Percentiles rank a stretch among this genome's conserved stretches.
phyloP scores from a whole-genome alignment of 352 stramenopile genomes.

The Phytophthora macrochlamydospora region DNA sequence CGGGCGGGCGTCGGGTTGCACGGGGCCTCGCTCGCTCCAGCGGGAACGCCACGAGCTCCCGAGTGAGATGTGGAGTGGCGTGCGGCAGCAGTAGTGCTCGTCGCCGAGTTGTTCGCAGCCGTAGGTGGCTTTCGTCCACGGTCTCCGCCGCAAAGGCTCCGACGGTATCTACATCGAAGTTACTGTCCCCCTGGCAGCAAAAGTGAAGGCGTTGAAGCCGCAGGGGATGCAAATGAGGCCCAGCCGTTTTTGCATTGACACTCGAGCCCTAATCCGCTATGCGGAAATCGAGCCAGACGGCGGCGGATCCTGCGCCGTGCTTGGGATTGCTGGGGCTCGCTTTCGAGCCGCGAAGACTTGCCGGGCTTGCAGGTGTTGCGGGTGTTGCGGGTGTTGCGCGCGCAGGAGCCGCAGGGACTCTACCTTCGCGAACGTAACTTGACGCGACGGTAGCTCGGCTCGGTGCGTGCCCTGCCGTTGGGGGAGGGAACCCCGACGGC shows the following conservation, averaged over 20 bases:
- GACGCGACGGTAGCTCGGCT: no score
- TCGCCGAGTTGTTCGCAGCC: no score
- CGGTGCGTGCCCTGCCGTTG: no score
- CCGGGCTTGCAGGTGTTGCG: no score
- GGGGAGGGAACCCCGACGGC: no score
- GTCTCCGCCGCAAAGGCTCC: not conserved
- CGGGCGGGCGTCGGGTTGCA: constrained; percentile 1
- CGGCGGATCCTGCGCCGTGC: not conserved
- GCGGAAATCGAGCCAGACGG: constrained; percentile 7
- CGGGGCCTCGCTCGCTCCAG: not conserved
- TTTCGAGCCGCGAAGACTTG: not conserved
- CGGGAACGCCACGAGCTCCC: not conserved
- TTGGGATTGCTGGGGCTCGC: not conserved
- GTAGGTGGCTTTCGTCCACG: not conserved
- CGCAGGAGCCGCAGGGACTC: no score
- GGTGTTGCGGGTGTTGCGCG: no score
- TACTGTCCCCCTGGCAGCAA: no score
- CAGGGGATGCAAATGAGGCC: no score
- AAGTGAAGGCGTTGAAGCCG: no score
- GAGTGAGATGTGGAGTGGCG: constrained; percentile 1
- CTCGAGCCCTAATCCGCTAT: constrained; percentile 23
- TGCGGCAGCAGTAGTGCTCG: not conserved
- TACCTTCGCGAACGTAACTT: no score
- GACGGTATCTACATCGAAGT: no score
- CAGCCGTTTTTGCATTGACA: constrained; percentile 15